Evolutionary conservation across 2,329 filamentous ascomycete species (phyloP).

Genomic region (Colletotrichum cordylinicola): DNA sequence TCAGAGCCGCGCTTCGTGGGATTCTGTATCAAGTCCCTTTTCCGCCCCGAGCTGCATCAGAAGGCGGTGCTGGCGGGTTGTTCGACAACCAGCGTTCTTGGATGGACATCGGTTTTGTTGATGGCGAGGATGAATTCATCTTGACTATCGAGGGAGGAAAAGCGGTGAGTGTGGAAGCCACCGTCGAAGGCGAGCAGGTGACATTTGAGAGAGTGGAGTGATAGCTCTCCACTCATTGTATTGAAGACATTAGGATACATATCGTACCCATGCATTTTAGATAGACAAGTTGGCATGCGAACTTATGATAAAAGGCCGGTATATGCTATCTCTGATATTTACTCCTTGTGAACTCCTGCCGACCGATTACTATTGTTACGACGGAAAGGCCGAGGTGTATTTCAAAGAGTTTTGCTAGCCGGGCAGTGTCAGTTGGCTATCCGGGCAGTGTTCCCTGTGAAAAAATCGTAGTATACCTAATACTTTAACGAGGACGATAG

Average conservation of each 20-base stretch:
- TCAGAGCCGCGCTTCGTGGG: neutral
- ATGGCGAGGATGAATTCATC: neutral
- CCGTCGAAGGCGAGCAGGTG: neutral
- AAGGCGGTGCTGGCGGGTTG: neutral
- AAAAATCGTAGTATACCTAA: too few relatives aligned
- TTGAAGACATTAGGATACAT: neutral
- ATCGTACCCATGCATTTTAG: neutral
- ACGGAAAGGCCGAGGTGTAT: neutral
- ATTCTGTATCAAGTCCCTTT: fast-evolving
- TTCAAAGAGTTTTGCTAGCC: too few relatives aligned
- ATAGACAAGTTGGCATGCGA: neutral
- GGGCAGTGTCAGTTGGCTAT: too few relatives aligned
- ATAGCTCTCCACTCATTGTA: neutral
- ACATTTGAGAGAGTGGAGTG: neutral
- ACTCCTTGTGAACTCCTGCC: fast-evolving
- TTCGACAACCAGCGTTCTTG: neutral
- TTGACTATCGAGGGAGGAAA: neutral
- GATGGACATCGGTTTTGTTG: neutral
- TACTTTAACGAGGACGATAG: too few relatives aligned
- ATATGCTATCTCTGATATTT: neutral
- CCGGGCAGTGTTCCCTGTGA: too few relatives aligned
- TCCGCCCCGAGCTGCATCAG: neutral
- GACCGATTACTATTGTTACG: neutral
- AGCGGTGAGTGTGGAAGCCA: neutral
- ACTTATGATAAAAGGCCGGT: neutral